These are phyloP conservation scores for Colletotrichum sp. DNA, from an alignment of 2,329 filamentous ascomycete species.

Conservation along the genomic window DNA sequence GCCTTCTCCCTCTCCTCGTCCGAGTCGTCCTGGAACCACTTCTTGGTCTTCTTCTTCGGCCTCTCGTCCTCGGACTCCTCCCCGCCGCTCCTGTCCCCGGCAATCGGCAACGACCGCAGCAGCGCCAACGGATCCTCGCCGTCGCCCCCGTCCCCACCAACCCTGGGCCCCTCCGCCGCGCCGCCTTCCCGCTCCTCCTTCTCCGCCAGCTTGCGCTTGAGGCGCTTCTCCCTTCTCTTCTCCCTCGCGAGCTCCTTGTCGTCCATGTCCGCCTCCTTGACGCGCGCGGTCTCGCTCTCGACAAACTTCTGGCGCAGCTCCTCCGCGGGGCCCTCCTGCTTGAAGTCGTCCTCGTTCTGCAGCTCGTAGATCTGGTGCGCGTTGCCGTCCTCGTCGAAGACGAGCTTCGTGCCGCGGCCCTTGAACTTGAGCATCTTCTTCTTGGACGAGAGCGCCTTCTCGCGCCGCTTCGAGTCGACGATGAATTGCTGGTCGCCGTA, in stretches of 20 bases:
- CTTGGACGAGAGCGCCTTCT: conserved; percentile 94
- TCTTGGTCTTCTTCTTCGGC: conserved; percentile 70
- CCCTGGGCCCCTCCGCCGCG: conserved; percentile 9
- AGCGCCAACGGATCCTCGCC: conserved; percentile 62
- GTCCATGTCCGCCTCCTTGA: conserved; percentile 75
- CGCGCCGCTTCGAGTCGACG: conserved; percentile 92
- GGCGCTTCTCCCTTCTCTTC: conserved; percentile 79
- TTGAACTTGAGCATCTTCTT: conserved; percentile 93
- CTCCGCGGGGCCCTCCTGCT: conserved; percentile 74
- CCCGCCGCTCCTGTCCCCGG: conserved; percentile 40
- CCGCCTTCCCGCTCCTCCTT: conserved; percentile 52
- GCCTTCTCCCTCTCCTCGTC: conserved; percentile 42
- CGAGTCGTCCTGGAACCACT: conserved; percentile 78
- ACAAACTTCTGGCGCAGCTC: conserved; percentile 80
- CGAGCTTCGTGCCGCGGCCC: conserved; percentile 81
- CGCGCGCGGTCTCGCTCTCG: conserved; percentile 73
- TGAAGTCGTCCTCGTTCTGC: conserved; percentile 83
- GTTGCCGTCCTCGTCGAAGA: conserved; percentile 92
- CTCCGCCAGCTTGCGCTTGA: conserved; percentile 74
- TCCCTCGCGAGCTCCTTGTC: conserved; percentile 84
- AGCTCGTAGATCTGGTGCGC: conserved; percentile 88
- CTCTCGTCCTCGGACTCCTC: conserved; percentile 31
- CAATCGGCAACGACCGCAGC: conserved; percentile 61
- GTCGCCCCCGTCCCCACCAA: conserved; percentile 38
- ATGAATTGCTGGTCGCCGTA: conserved; percentile 76